These are phyloP conservation scores for Nicotiana undulata DNA, from an alignment of 257 asterid genomes.

Conservation along the genomic window DNA sequence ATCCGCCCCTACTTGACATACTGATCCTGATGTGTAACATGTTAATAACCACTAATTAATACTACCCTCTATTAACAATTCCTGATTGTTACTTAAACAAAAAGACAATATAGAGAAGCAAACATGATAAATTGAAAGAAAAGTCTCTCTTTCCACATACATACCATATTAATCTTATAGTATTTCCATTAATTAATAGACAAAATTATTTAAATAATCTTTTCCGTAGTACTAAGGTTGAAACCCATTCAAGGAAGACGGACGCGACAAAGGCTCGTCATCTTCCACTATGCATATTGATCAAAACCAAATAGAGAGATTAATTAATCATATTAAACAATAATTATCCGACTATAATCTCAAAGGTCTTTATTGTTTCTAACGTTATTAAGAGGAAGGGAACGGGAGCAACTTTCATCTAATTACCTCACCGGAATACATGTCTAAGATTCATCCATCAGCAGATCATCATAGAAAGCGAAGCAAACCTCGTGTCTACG, in stretches of 20 bases:
- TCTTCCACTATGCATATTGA: neutral
- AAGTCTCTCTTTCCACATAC: neutral
- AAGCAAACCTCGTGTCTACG: neutral
- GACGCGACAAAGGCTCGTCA: conserved; percentile 1
- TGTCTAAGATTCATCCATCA: conserved; percentile 18
- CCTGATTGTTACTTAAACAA: neutral
- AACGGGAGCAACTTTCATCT: neutral
- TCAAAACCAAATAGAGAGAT: neutral
- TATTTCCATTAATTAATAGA: neutral
- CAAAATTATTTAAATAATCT: neutral
- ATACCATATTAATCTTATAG: neutral
- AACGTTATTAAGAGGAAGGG: neutral
- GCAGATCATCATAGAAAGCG: conserved; percentile 3
- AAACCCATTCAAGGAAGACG: neutral
- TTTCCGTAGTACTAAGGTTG: neutral
- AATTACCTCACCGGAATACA: neutral
- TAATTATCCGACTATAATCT: neutral
- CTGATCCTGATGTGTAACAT: neutral
- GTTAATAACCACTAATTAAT: neutral
- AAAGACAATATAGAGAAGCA: neutral
- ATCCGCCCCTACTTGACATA: neutral
- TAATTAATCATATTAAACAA: neutral
- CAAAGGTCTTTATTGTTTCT: neutral
- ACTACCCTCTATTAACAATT: neutral
- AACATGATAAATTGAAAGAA: neutral